Conservation (phyloP, 768 basidiomycete species). For the Pulveroboletus sp. region DNA sequence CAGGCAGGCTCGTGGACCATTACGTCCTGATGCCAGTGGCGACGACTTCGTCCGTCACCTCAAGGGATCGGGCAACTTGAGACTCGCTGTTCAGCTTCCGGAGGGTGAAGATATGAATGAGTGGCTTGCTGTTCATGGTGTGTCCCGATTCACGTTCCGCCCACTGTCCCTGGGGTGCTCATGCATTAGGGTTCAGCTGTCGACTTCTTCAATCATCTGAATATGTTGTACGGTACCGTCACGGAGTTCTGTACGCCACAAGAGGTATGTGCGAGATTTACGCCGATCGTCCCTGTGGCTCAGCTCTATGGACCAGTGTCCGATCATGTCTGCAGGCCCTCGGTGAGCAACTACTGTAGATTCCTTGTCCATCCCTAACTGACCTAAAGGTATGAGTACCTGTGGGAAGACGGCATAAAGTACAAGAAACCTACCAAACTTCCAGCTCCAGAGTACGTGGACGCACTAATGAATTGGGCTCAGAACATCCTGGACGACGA, state of each 20-base stretch:
- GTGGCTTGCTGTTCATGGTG: constrained; percentile 99
- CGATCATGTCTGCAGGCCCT: constrained; percentile 95
- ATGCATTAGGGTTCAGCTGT: constrained; percentile 58
- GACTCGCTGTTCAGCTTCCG: constrained; percentile 87
- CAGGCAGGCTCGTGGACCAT: background rate
- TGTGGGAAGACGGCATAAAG: constrained; percentile 88
- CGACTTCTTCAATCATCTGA: constrained; percentile 99
- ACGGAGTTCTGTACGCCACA: constrained; percentile 96
- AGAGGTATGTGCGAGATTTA: constrained; percentile 52
- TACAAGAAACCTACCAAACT: constrained; percentile 91
- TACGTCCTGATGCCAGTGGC: constrained; percentile 11
- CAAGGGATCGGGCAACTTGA: constrained; percentile 92
- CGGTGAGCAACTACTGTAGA: constrained; percentile 45
- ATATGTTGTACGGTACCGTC: constrained; percentile 98
- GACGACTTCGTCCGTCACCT: background rate
- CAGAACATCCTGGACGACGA: constrained; percentile 92
- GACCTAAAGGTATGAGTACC: constrained; percentile 77
- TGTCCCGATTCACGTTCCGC: constrained; percentile 18
- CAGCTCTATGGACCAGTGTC: constrained; percentile 51
- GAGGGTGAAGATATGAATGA: constrained; percentile 97
- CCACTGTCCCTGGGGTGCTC: background rate
- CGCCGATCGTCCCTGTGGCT: constrained; percentile 6
- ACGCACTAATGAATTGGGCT: constrained; percentile 98
- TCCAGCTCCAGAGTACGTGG: constrained; percentile 94
- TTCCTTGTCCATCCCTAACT: constrained; percentile 1